These are phyloP conservation scores for Aspergillus bombycis DNA, from an alignment of 2,329 filamentous ascomycete species.

Conservation along the genomic window DNA sequence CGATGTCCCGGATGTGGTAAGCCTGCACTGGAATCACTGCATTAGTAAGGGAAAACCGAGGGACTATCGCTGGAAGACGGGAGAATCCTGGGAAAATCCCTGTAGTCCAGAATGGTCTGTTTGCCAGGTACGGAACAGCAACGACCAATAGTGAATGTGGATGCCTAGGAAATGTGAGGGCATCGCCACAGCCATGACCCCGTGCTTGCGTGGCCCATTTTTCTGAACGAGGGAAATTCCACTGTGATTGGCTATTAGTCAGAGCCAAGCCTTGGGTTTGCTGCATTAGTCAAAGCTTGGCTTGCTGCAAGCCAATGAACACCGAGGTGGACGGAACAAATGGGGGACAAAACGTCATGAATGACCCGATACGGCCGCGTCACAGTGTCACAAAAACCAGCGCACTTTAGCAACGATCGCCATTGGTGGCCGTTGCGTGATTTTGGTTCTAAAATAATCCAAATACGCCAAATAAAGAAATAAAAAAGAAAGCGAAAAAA, in stretches of 20 bases:
- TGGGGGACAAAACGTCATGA: conserved; percentile 8
- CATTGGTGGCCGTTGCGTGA: conserved; percentile 18
- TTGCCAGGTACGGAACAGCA: conserved; percentile 1
- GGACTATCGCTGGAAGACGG: background rate
- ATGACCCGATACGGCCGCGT: conserved; percentile 20
- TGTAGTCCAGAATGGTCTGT: background rate
- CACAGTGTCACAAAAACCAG: conserved; percentile 8
- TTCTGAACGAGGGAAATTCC: background rate
- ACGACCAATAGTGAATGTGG: conserved; percentile 9
- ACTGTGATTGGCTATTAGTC: conserved; percentile 8
- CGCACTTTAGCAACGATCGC: background rate
- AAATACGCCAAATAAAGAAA: background rate
- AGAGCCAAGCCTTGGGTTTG: conserved; percentile 18
- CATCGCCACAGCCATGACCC: conserved; percentile 7
- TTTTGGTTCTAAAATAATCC: conserved; percentile 12
- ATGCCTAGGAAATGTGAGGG: conserved; percentile 9
- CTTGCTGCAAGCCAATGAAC: conserved; percentile 10
- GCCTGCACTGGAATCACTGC: background rate
- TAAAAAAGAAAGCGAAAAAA: too few species aligned
- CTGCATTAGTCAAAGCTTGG: conserved; percentile 28
- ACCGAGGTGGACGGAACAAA: background rate
- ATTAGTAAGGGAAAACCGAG: too few species aligned
- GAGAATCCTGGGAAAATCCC: background rate
- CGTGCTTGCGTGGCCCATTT: conserved; percentile 24
- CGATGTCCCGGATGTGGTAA: background rate